Conservation (phyloP, 768 basidiomycete genomes). For the Auriscalpium orientale region DNA sequence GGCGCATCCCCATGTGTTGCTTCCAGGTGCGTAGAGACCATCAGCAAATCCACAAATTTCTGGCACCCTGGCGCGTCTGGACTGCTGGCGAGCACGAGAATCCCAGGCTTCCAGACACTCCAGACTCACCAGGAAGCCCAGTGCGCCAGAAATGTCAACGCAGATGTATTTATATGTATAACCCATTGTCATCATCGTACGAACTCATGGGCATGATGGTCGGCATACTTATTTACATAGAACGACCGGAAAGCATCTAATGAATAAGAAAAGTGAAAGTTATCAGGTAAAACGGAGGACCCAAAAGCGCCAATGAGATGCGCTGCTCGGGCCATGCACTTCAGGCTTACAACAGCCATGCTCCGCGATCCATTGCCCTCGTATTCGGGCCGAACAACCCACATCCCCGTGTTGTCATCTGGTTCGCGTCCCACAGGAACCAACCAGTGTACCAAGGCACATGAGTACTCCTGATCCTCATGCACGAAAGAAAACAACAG, state of each 20-base stretch:
- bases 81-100: too few relatives aligned
- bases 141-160: too few relatives aligned
- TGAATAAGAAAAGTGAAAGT: neutral
- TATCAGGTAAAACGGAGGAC: neutral
- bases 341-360: neutral
- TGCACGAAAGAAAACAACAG: conserved; percentile 20
- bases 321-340: neutral
- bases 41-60: too few relatives aligned
- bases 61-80: too few relatives aligned
- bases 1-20: too few relatives aligned
- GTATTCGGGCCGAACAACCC: neutral
- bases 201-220: conserved; percentile 2
- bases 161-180: too few relatives aligned
- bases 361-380: neutral
- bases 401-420: conserved; percentile 6
- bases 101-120: too few relatives aligned
- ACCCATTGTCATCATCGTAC: neutral
- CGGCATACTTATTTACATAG: conserved; percentile 6
- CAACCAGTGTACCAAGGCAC: conserved; percentile 21
- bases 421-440: conserved; percentile 8
- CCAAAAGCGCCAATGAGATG: neutral
- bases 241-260: neutral
- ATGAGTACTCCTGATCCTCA: conserved; percentile 8
- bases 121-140: too few relatives aligned
- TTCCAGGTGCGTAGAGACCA: too few relatives aligned